Base-by-base conservation (phyloP, 441 rosid genomes). In the Jatropha multifida region DNA sequence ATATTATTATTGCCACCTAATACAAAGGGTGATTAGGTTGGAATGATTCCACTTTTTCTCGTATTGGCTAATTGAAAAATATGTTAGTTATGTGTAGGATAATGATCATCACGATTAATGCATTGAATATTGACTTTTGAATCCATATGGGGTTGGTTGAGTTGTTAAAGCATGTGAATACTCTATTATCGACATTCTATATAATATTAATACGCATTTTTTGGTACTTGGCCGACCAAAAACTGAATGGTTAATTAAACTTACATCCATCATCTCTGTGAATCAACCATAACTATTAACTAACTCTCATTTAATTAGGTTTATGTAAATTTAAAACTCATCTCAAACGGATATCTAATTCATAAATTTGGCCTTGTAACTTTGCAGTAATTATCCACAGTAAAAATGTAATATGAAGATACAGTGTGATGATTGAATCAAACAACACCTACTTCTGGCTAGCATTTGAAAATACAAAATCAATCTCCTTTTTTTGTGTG, bases 21-120 rank as follows among this genome's bases (percentile, higher is more conserved):
- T 72, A 41, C 58, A 7, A 13, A 15, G 20, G 61, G 68, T 74
- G 81, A 56, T 81, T 77, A 69, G 79, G 81, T 81, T 64, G 48
- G 69, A 69, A 72, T 52, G 49, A 23, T 69, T 51, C 78, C 73
- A 60, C 67, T 52, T n/a, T 55, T 75, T 51, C 77, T 37, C 41
- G 8, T 14, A 10, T 11, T 7, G 49, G 13, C 32, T 7, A 27
- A 41, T 20, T 26, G 17, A 65, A 65, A 56, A 48, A 27, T n/a
- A 71, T 61, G 17, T 79, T 71, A 60, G 69, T 65, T 70, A 49
- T 59, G 18, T 27, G 23, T 44, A 68, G 32, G 18, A 66, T 65
- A 42, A 77, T 74, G 71, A 11, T 41, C 71, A 70, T 73, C 71
- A 11, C 68, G 60, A 58, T 7, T 11, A 62, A 4, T 44, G 69